Percentiles rank a stretch among this genome's conserved stretches.
These are phyloP conservation scores for Ophiostoma sp. DNA, from an alignment of 2,329 filamentous ascomycete species.

Conservation along the genomic window DNA sequence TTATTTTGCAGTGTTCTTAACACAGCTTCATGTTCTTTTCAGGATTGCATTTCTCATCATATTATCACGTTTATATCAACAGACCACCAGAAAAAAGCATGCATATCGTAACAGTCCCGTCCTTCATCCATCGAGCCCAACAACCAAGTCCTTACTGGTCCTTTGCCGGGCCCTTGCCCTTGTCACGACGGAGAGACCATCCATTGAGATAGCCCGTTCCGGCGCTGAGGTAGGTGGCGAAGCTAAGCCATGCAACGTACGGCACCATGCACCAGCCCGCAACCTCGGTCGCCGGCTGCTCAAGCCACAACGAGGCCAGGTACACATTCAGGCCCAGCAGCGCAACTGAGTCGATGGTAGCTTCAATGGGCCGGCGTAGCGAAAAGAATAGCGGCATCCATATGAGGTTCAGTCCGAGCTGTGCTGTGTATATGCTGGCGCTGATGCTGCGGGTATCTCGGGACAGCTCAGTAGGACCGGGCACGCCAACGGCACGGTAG, in stretches of 20 bases:
- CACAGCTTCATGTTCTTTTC: neutral
- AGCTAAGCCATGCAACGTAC: slow-evolving; percentile 80
- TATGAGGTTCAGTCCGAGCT: slow-evolving; percentile 75
- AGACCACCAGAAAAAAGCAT: too few relatives aligned
- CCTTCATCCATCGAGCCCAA: too few relatives aligned
- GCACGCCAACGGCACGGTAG: slow-evolving; percentile 65
- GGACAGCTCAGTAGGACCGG: slow-evolving; percentile 53
- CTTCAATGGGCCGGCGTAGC: slow-evolving; percentile 65
- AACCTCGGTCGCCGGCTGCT: slow-evolving; percentile 32
- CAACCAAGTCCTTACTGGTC: slow-evolving; percentile 27
- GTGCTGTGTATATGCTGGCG: slow-evolving; percentile 76
- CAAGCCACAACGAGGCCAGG: slow-evolving; percentile 64
- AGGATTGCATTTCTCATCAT: slow-evolving; percentile 23
- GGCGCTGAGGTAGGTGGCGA: slow-evolving; percentile 77
- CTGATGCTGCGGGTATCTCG: slow-evolving; percentile 58
- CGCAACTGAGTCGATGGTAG: slow-evolving; percentile 67
- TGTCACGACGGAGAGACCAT: slow-evolving; percentile 49
- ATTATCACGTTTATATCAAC: slow-evolving; percentile 26
- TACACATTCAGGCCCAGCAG: slow-evolving; percentile 68
- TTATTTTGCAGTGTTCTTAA: neutral
- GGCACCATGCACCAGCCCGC: slow-evolving; percentile 72
- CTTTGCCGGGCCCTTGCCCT: slow-evolving; percentile 19
- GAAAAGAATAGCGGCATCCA: slow-evolving; percentile 95
- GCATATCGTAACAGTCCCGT: neutral
- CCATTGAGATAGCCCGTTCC: slow-evolving; percentile 62